Base-by-base conservation (phyloP, 2,329 filamentous ascomycete species). In the Aciculosporium take region DNA sequence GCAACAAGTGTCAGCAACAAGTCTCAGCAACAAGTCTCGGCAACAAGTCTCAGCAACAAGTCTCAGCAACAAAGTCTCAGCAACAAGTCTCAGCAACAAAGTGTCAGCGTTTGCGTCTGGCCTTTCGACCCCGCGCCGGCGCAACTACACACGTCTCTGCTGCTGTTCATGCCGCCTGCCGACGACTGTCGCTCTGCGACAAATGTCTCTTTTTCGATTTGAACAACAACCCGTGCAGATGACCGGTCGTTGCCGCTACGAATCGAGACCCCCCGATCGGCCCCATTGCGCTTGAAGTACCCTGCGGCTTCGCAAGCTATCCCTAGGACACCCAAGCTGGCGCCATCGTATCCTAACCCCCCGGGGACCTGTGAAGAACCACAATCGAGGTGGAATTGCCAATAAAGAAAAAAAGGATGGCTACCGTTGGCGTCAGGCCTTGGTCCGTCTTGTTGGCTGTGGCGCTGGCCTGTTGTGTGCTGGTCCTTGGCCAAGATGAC, bases 401-500 rank as follows among this genome's bases (percentile, higher is more conserved):
- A n/a, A n/a, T n/a, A n/a, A n/a, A n/a, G n/a, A n/a, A n/a, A n/a
- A n/a, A n/a, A 36, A 21, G 9, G 8, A 41, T 40, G 24, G 28
- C 38, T 29, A 7, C 29, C 31, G 15, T 41, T 8, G 23, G 17
- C 10, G 23, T 24, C 23, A 36, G 37, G 23, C 29, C 34, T 21
- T 43, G 37, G 36, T 39, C 46, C 24, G 36, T 41, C 12, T 25
- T 48, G 24, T 35, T 50, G 34, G 25, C 51, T 18, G 27, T 50
- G 32, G 40, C 44, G 15, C 28, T 57, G 28, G 57, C 51, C 43
- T 54, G 53, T 41, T 54, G 53, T 41, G 53, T 54, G 40, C 46
- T 56, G 38, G 53, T 50, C 18, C 37, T 59, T 45, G 56, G 59
- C 33, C 53, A 62, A 41, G 45, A 59, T 38, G 50, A 55, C 29